Base-by-base conservation (phyloP, 163 green algal species). In the Picocystis sp. region DNA sequence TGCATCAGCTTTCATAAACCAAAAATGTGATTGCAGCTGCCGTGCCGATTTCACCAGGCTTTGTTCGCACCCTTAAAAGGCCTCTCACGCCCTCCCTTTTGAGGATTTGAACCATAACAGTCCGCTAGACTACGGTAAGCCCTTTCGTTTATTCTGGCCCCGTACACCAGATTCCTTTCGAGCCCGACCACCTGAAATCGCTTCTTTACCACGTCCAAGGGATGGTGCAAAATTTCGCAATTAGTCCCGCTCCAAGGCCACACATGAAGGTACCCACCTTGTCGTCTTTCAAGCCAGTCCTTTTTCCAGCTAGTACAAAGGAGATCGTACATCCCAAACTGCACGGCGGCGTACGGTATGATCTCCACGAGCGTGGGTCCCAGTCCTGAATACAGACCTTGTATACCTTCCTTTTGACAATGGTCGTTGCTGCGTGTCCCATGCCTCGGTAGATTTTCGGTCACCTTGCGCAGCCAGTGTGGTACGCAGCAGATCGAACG, bases 141-240 rank as follows among this genome's bases (percentile, higher is more conserved):
- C 22, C 63, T 43, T 13, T 49, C 13, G 5, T 53, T 29, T 14
- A 89, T 62, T 21, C 66, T 57, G 29, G 63, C 55, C 6, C 80
- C 77, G 53, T 90, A 89, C 3, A 55, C 45, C 3, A 55, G 19
- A 42, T 43, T 46, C 25, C 61, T 49, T 15, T 51, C 42, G 11
- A 68, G 55, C 11, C 61, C 61, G 11, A 53, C 55, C 6, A 75
- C 60, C 66, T 97, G 87, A 58, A 86, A 93, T 3, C 88, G 58
- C 70, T 97, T 97, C 68, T 97, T 98, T 24, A 81, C 79, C 11
- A 98, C 86, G 59, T 98, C 89, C 53, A 97, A 63, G 8, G 87
- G 87, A 63, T 95, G 85, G 78, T 89, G 10, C 55, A 76, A 47
- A 90, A 61, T 68, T 97, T 91, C 50, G 79, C 72, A 1, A 82